Percentiles rank a stretch among this genome's conserved stretches.
Evolutionary conservation across 2,329 filamentous ascomycete genomes (phyloP).

Genomic region (Plenodomus lindquistii): DNA sequence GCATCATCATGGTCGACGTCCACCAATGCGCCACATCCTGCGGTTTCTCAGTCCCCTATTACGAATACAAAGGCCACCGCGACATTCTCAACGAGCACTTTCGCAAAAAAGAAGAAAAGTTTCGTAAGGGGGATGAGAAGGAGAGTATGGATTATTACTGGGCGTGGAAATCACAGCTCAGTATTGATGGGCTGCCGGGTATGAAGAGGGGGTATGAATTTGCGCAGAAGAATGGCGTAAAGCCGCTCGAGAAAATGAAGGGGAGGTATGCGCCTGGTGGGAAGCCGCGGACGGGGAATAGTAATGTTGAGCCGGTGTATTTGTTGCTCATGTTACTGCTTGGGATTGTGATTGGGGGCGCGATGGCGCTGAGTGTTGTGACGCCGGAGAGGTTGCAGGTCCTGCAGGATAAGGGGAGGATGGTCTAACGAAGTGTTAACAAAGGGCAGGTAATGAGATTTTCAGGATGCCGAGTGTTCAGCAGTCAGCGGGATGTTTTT

Average conservation of each 20-base stretch:
- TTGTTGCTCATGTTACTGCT: slow-evolving; percentile 33
- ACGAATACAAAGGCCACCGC: slow-evolving; percentile 48
- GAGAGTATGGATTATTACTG: slow-evolving; percentile 51
- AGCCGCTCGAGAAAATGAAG: slow-evolving; percentile 51
- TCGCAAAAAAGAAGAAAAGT: slow-evolving; percentile 45
- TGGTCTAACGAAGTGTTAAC: slow-evolving; percentile 9
- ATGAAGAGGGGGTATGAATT: slow-evolving; percentile 46
- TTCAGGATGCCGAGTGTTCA: no score
- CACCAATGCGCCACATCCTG: slow-evolving; percentile 51
- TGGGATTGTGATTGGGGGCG: slow-evolving; percentile 35
- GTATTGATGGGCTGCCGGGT: slow-evolving; percentile 51
- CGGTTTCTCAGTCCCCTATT: slow-evolving; percentile 50
- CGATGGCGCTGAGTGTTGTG: slow-evolving; percentile 27
- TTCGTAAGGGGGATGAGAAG: slow-evolving; percentile 39
- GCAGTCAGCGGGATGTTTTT: no score
- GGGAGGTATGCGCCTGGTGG: slow-evolving; percentile 37
- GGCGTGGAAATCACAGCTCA: slow-evolving; percentile 50
- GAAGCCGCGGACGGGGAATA: slow-evolving; percentile 11
- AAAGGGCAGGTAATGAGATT: no score
- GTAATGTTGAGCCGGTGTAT: slow-evolving; percentile 13
- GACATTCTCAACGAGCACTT: slow-evolving; percentile 48
- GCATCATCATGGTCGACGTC: slow-evolving; percentile 48
- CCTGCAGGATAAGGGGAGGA: slow-evolving; percentile 26
- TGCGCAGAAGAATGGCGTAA: slow-evolving; percentile 42
- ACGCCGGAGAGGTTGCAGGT: slow-evolving; percentile 25